These are phyloP conservation scores for Curvularia sp. DNA, from an alignment of 2,329 filamentous ascomycete species.

Conservation along the genomic window DNA sequence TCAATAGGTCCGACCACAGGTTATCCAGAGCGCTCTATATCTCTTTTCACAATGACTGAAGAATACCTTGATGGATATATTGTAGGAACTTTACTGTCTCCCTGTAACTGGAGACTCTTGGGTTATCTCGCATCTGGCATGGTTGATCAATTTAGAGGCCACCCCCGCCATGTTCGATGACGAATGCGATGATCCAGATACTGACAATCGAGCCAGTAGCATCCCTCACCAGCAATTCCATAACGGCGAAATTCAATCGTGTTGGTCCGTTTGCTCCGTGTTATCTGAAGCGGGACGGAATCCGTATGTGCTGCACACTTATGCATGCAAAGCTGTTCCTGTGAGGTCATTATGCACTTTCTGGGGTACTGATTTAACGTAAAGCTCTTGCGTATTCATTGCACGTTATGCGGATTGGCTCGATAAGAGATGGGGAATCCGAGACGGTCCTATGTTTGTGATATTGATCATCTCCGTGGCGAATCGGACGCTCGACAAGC, in stretches of 20 bases:
- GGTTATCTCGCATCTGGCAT: constrained; percentile 11
- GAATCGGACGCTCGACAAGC: constrained; percentile 16
- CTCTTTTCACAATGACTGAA: neutral
- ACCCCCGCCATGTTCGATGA: constrained; percentile 42
- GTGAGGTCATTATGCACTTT: constrained; percentile 34
- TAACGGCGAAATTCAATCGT: constrained; percentile 31
- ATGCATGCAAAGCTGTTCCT: constrained; percentile 32
- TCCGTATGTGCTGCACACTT: constrained; percentile 12
- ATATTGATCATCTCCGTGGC: constrained; percentile 5
- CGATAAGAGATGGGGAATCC: constrained; percentile 14
- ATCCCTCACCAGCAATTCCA: constrained; percentile 23
- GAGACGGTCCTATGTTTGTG: neutral
- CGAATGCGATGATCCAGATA: constrained; percentile 16
- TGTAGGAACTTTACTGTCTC: neutral
- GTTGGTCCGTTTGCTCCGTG: constrained; percentile 24
- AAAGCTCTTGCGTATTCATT: constrained; percentile 22
- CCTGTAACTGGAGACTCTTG: neutral
- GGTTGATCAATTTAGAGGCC: constrained; percentile 21
- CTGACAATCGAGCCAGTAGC: constrained; percentile 33
- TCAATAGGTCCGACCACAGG: neutral
- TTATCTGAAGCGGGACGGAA: constrained; percentile 40
- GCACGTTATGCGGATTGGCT: constrained; percentile 14
- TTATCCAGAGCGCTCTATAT: neutral
- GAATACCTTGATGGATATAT: constrained; percentile 28
- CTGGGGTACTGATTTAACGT: constrained; percentile 22